Evolutionary conservation across 441 rosid genomes (phyloP).

Genomic region (Mallotus japonicus): DNA sequence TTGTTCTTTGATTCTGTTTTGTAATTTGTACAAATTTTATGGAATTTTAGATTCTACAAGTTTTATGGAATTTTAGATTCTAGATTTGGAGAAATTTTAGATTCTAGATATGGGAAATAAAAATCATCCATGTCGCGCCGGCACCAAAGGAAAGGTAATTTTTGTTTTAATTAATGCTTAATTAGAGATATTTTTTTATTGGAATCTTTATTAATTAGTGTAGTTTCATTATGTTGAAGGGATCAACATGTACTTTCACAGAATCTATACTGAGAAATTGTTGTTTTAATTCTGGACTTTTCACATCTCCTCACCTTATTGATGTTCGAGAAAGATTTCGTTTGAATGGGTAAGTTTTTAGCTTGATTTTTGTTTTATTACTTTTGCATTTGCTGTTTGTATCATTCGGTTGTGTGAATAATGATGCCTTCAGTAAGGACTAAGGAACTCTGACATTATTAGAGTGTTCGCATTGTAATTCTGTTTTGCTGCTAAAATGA

Average conservation of each 20-base stretch:
- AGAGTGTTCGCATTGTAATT: background rate
- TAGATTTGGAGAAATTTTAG: too few relatives aligned
- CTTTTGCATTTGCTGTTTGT: background rate
- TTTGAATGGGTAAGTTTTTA: conserved; percentile 62
- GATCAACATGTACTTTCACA: conserved; percentile 86
- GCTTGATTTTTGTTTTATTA: background rate
- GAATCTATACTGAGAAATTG: conserved; percentile 86
- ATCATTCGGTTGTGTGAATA: background rate
- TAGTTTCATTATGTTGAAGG: conserved; percentile 32
- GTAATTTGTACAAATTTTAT: background rate
- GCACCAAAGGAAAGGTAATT: conserved; percentile 93
- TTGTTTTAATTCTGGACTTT: conserved; percentile 89
- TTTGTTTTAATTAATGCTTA: background rate
- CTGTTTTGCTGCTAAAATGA: background rate
- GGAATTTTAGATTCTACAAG: conserved; percentile 44
- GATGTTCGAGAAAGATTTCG: conserved; percentile 95
- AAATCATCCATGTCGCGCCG: conserved; percentile 96
- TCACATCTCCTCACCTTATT: conserved; percentile 95
- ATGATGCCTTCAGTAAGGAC: background rate
- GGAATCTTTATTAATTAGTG: background rate
- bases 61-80: conserved; percentile 24
- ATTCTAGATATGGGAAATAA: conserved; percentile 83
- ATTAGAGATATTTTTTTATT: background rate
- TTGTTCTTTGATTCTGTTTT: too few relatives aligned
- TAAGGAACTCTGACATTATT: too few relatives aligned